phyloP scores from a whole-genome alignment of 352 stramenopile species.

The Globisporangium heterothallicum region DNA sequence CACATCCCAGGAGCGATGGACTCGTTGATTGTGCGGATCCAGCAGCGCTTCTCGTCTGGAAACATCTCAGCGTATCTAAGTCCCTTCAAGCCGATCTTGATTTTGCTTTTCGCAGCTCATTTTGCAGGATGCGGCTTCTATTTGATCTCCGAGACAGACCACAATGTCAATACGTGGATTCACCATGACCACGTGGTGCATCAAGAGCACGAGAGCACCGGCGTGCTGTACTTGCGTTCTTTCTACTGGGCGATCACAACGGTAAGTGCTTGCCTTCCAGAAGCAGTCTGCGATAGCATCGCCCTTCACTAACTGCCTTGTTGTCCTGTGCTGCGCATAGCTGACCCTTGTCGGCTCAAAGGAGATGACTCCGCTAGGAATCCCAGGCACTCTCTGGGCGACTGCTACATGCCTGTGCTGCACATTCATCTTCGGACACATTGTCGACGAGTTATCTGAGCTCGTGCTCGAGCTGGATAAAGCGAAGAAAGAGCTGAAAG shows the following conservation, averaged over 20 bases:
- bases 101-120: slow-evolving; percentile 58
- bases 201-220: slow-evolving; percentile 41
- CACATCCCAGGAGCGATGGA: slow-evolving; percentile 42
- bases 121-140: slow-evolving; percentile 67
- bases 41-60: slow-evolving; percentile 55
- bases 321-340: slow-evolving; percentile 15
- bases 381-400: slow-evolving; percentile 59
- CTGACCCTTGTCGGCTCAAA: slow-evolving; percentile 62
- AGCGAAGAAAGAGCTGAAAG: slow-evolving; percentile 66
- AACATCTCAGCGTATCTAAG: slow-evolving; percentile 64
- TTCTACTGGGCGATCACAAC: slow-evolving; percentile 80
- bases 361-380: slow-evolving; percentile 61
- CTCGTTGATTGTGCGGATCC: slow-evolving; percentile 58
- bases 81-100: slow-evolving; percentile 57
- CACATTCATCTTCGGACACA: slow-evolving; percentile 74
- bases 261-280: slow-evolving; percentile 23
- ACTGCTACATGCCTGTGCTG: slow-evolving; percentile 61
- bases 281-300: no score
- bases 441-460: slow-evolving; percentile 70
- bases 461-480: slow-evolving; percentile 75
- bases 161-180: slow-evolving; percentile 61
- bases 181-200: slow-evolving; percentile 70
- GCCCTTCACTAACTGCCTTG: background rate
- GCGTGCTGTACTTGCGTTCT: slow-evolving; percentile 56
- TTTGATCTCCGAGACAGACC: slow-evolving; percentile 55